These are phyloP conservation scores for Coemansia javaensis DNA, from an alignment of 192 early-diverging fungal genomes.

Conservation along the genomic window DNA sequence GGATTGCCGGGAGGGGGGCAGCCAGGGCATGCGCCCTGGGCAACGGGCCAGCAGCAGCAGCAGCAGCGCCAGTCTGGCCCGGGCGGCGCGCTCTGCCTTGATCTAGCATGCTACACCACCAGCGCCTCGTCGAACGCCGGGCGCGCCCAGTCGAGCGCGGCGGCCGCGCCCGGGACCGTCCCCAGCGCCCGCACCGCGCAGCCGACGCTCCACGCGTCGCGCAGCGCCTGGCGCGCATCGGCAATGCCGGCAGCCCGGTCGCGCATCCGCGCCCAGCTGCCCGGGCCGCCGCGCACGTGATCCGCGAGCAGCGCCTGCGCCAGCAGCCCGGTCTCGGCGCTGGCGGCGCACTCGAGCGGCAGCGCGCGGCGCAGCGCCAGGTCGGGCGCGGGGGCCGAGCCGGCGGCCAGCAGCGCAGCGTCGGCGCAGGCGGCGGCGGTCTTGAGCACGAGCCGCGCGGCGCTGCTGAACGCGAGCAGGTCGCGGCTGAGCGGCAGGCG, in stretches of 20 bases:
- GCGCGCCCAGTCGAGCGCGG: slow-evolving; percentile 22
- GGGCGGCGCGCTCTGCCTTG: not conserved
- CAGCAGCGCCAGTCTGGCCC: no score
- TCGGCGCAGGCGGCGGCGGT: slow-evolving; percentile 15
- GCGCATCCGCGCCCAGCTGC: slow-evolving; percentile 23
- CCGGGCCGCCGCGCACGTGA: slow-evolving; percentile 10
- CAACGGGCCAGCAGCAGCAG: no score
- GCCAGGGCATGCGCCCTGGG: no score
- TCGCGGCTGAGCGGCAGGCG: slow-evolving; percentile 61
- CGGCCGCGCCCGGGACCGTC: slow-evolving; percentile 4
- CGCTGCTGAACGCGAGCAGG: slow-evolving; percentile 68
- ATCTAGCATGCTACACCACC: not conserved
- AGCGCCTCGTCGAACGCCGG: slow-evolving; percentile 13
- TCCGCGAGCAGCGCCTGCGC: slow-evolving; percentile 28
- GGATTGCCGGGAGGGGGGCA: no score
- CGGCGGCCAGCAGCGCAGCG: slow-evolving; percentile 10
- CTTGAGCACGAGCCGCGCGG: slow-evolving; percentile 52
- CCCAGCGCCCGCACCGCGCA: slow-evolving; percentile 34
- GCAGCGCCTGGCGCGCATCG: slow-evolving; percentile 13
- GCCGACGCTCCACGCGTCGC: slow-evolving; percentile 14
- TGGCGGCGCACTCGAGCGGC: slow-evolving; percentile 32
- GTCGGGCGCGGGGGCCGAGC: slow-evolving; percentile 1
- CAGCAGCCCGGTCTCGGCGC: slow-evolving; percentile 24
- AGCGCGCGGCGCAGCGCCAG: slow-evolving; percentile 6
- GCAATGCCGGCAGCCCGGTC: slow-evolving; percentile 16